These are phyloP conservation scores for Akanthomyces muscarius DNA, from an alignment of 2,329 filamentous ascomycete species.

Conservation along the genomic window DNA sequence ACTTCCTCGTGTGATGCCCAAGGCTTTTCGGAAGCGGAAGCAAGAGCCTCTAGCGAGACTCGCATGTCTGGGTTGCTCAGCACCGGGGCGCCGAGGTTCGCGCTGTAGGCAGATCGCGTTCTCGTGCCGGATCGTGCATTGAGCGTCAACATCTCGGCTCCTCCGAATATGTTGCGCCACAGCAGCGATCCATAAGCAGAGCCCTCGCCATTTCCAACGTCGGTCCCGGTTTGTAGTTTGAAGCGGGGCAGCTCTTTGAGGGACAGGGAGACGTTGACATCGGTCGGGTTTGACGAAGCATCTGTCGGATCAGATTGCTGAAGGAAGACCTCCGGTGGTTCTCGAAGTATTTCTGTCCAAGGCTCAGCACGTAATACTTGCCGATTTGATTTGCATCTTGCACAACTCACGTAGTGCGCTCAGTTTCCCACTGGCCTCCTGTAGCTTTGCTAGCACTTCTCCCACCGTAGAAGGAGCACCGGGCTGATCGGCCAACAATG, in stretches of 20 bases:
- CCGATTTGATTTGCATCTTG: neutral
- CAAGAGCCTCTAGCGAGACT: conserved; percentile 73
- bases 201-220: conserved; percentile 89
- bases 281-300: conserved; percentile 66
- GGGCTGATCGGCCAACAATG: conserved; percentile 66
- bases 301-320: conserved; percentile 69
- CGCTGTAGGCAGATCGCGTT: conserved; percentile 87
- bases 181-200: conserved; percentile 86
- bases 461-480: conserved; percentile 70
- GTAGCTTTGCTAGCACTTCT: conserved; percentile 71
- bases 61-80: conserved; percentile 78
- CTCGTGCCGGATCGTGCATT: conserved; percentile 87
- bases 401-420: conserved; percentile 67
- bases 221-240: conserved; percentile 89
- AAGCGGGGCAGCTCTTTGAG: conserved; percentile 79
- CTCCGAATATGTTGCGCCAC: conserved; percentile 89
- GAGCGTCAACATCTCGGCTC: conserved; percentile 82
- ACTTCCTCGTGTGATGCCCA: conserved; percentile 95
- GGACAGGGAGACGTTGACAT: conserved; percentile 78
- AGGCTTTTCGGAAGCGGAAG: conserved; percentile 80
- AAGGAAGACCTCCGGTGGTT: conserved; percentile 76
- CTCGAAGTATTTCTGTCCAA: conserved; percentile 74
- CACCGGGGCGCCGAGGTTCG: conserved; percentile 77
- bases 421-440: conserved; percentile 68
- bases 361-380: conserved; percentile 21